Percentiles rank a stretch among this genome's conserved stretches.
These are phyloP conservation scores for Mytilinidion resinicola DNA, from an alignment of 495 filamentous ascomycete genomes.

Conservation along the genomic window DNA sequence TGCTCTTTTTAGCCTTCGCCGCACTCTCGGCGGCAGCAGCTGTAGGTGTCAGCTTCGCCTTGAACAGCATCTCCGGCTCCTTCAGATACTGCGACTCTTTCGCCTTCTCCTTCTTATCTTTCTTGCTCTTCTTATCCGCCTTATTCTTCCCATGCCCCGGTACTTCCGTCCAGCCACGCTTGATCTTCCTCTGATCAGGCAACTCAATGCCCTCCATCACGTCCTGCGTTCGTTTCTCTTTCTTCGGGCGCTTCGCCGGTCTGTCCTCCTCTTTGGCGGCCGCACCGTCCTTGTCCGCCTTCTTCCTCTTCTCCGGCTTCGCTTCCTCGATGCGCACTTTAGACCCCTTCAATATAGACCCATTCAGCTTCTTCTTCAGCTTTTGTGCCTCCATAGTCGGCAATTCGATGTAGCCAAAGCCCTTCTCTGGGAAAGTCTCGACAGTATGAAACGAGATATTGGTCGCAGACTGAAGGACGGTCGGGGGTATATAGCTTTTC, in stretches of 20 bases:
- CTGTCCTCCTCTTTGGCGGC: constrained; percentile 33
- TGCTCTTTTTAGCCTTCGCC: constrained; percentile 31
- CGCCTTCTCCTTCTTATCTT: constrained; percentile 39
- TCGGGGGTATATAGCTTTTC: constrained; percentile 58
- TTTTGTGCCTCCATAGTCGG: constrained; percentile 77
- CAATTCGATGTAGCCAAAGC: constrained; percentile 83
- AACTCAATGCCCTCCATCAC: constrained; percentile 66
- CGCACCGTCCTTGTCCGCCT: constrained; percentile 22
- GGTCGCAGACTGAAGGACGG: constrained; percentile 57
- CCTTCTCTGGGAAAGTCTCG: constrained; percentile 79
- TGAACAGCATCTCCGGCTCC: constrained; percentile 72
- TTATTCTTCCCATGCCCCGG: constrained; percentile 46
- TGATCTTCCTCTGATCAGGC: constrained; percentile 67
- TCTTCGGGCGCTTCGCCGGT: constrained; percentile 36
- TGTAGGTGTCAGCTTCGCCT: constrained; percentile 66
- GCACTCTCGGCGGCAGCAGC: constrained; percentile 26
- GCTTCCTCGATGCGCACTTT: constrained; percentile 82
- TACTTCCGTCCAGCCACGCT: constrained; percentile 82
- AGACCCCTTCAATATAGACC: constrained; percentile 71
- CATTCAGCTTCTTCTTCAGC: constrained; percentile 88
- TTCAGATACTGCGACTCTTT: constrained; percentile 74
- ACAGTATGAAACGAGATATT: constrained; percentile 80
- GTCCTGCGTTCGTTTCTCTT: constrained; percentile 57
- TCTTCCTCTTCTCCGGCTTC: constrained; percentile 45
- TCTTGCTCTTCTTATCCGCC: constrained; percentile 29